A percentile compares a stretch with the other conserved stretches of the same genome.
Conservation (phyloP, 768 basidiomycete genomes). For the Udeniomyces megalosporus region DNA sequence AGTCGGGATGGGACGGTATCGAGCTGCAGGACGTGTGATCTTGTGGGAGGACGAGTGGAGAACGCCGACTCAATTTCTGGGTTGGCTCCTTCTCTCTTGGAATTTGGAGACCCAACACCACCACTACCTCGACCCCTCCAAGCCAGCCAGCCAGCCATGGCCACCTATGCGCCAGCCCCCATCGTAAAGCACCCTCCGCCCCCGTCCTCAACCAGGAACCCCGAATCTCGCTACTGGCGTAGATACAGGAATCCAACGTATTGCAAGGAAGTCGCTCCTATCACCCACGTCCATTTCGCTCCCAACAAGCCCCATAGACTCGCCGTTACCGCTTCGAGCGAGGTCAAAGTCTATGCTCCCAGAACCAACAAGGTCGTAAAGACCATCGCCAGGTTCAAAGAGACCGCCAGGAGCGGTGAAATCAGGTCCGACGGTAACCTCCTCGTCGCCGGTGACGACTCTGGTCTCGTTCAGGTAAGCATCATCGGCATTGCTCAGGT, state of each 20-base stretch:
- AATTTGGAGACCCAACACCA: no score
- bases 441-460: constrained; percentile 86
- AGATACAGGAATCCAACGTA: constrained; percentile 81
- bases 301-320: constrained; percentile 76
- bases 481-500: not conserved
- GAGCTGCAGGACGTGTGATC: no score
- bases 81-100: no score
- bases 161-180: constrained; percentile 52
- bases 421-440: constrained; percentile 89
- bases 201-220: constrained; percentile 40
- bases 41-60: no score
- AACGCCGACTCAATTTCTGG: no score
- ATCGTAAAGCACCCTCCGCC: constrained; percentile 45
- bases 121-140: no score
- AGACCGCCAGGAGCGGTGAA: constrained; percentile 73
- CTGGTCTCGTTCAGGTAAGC: constrained; percentile 60
- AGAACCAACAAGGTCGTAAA: constrained; percentile 92
- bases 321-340: constrained; percentile 84
- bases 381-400: constrained; percentile 92
- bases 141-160: not conserved
- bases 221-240: constrained; percentile 73
- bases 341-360: constrained; percentile 89
- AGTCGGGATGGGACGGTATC: no score
- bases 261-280: constrained; percentile 89
- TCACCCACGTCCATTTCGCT: constrained; percentile 87